Evolutionary conservation across 1,139 yeast genomes (phyloP).

Genomic region (Tardiomyces depauwii): DNA sequence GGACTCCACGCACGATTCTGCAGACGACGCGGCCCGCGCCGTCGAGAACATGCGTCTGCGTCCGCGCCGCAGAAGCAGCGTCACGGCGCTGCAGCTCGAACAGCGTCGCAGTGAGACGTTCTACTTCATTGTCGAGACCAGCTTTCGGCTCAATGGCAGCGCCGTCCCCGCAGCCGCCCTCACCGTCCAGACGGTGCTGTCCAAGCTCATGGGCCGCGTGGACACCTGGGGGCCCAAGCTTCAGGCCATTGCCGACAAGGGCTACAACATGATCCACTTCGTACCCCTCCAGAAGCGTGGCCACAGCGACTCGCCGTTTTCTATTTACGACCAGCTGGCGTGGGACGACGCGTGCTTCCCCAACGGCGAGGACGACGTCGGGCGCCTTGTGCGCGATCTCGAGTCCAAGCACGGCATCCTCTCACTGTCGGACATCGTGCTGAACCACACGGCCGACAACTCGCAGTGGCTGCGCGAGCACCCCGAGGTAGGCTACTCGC

Average conservation of each 20-base stretch:
- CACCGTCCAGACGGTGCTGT: slow-evolving; percentile 73
- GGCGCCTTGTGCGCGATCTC: slow-evolving; percentile 35
- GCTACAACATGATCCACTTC: slow-evolving; percentile 92
- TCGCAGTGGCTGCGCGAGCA: slow-evolving; percentile 75
- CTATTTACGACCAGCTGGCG: slow-evolving; percentile 71
- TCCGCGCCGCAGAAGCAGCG: neutral
- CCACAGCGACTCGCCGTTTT: slow-evolving; percentile 82
- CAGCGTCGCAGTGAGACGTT: slow-evolving; percentile 4
- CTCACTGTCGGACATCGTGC: slow-evolving; percentile 82
- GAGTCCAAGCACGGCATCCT: slow-evolving; percentile 50
- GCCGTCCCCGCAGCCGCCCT: slow-evolving; percentile 69
- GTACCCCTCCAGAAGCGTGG: slow-evolving; percentile 91
- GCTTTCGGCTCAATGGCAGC: slow-evolving; percentile 43
- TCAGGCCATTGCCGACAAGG: slow-evolving; percentile 50
- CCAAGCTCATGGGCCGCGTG: slow-evolving; percentile 79
- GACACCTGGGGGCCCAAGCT: slow-evolving; percentile 59
- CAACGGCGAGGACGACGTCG: slow-evolving; percentile 35
- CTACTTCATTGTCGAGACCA: slow-evolving; percentile 78
- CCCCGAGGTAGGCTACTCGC: slow-evolving; percentile 86
- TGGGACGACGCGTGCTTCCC: slow-evolving; percentile 63
- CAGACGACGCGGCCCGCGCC: neutral
- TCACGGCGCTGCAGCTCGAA: slow-evolving; percentile 2
- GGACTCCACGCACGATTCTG: neutral
- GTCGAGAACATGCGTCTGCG: neutral
- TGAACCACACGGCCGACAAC: slow-evolving; percentile 90